Evolutionary conservation across 352 stramenopile genomes (phyloP).

Genomic region (Globisporangium parvum): DNA sequence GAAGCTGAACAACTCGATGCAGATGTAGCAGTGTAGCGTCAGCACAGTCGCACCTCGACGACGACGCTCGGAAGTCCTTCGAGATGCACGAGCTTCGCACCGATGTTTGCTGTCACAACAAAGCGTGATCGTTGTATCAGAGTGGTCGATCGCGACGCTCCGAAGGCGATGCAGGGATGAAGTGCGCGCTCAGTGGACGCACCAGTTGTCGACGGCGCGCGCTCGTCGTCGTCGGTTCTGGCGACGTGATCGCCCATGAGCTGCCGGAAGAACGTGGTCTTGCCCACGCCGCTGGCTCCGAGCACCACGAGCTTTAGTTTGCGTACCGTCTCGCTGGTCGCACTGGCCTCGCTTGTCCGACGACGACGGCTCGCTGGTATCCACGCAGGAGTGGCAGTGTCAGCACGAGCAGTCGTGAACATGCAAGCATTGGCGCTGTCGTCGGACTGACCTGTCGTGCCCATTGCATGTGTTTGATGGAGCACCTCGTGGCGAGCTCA

Average conservation of each 20-base stretch:
- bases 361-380: constrained; percentile 2
- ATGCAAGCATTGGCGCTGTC: no score
- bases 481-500: neutral
- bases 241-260: constrained; percentile 27
- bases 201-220: constrained; percentile 35
- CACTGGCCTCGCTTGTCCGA: constrained; percentile 12
- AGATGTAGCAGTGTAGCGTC: neutral
- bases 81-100: constrained; percentile 48
- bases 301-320: constrained; percentile 43
- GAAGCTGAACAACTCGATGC: neutral
- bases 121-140: neutral
- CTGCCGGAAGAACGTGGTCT: constrained; percentile 47
- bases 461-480: no score
- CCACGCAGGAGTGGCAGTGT: neutral
- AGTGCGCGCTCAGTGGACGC: neutral
- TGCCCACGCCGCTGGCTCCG: constrained; percentile 32
- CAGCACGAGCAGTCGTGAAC: no score
- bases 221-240: constrained; percentile 4
- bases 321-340: constrained; percentile 14
- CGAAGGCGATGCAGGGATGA: neutral
- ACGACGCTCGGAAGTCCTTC: constrained; percentile 26
- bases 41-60: constrained; percentile 27
- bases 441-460: no score
- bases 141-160: neutral
- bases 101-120: constrained; percentile 27